Conservation (phyloP, 2,329 filamentous ascomycete species). For the Stemphylium vesicarium region DNA sequence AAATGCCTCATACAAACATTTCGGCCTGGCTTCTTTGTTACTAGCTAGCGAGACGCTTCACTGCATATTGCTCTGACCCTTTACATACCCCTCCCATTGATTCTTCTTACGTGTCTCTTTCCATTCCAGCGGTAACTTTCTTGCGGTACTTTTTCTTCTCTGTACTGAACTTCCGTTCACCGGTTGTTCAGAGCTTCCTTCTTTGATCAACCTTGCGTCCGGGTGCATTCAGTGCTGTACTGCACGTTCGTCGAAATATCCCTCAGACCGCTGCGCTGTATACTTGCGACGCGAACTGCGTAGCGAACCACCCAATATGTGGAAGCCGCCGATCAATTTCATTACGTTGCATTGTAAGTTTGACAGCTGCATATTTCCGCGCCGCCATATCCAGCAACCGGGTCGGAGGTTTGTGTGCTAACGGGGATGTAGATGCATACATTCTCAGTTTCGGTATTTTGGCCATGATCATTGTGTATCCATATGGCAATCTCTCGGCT, state of each 20-base stretch:
- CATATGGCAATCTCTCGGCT: slow-evolving; percentile 69
- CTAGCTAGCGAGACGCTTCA: too few relatives aligned
- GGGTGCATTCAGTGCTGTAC: neutral
- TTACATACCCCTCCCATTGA: neutral
- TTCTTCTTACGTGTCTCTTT: neutral
- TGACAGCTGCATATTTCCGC: neutral
- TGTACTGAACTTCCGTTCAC: neutral
- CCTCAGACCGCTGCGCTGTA: neutral
- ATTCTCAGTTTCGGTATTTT: slow-evolving; percentile 76
- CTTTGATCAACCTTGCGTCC: neutral
- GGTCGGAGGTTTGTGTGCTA: slow-evolving; percentile 1
- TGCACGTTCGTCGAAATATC: neutral
- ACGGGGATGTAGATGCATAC: slow-evolving; percentile 68
- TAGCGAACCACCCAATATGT: slow-evolving; percentile 1
- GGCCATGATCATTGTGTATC: slow-evolving; percentile 80
- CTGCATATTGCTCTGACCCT: neutral
- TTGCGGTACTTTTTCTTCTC: too few relatives aligned
- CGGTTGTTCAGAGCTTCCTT: neutral
- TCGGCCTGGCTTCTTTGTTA: neutral
- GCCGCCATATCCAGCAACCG: neutral
- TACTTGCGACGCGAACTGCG: neutral
- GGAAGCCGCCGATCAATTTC: slow-evolving; percentile 63
- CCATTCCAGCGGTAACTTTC: neutral
- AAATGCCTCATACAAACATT: slow-evolving; percentile 8
- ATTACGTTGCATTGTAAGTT: slow-evolving; percentile 77